Evolutionary conservation across 2,329 filamentous ascomycete species (phyloP).

Genomic region (Aulographum hederae): DNA sequence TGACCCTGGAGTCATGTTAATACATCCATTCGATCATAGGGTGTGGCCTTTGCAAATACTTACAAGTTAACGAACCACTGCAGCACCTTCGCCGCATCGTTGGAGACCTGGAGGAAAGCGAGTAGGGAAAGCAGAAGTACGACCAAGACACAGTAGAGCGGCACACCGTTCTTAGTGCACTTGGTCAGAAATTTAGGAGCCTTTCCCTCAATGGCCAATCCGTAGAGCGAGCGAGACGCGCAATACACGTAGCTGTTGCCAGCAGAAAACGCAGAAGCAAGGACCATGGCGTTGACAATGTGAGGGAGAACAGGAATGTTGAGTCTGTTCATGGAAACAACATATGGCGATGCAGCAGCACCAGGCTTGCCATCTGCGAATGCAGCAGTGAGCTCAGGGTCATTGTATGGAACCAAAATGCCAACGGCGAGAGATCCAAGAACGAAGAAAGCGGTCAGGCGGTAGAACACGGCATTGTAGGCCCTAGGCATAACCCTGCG

Average conservation of each 20-base stretch:
- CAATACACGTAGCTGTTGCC: slow-evolving; percentile 37
- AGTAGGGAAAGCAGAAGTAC: slow-evolving; percentile 52
- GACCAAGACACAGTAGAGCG: slow-evolving; percentile 51
- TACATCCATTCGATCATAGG: too few relatives aligned
- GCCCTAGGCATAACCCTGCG: slow-evolving; percentile 52
- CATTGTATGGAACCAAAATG: slow-evolving; percentile 52
- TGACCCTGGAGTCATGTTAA: slow-evolving; percentile 4
- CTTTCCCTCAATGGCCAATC: slow-evolving; percentile 32
- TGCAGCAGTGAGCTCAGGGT: slow-evolving; percentile 40
- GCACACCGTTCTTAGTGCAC: slow-evolving; percentile 45
- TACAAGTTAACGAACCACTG: slow-evolving; percentile 54
- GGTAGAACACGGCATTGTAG: slow-evolving; percentile 64
- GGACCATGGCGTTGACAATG: slow-evolving; percentile 55
- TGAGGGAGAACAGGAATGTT: slow-evolving; percentile 45
- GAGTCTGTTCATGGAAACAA: slow-evolving; percentile 50
- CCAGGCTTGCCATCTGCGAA: slow-evolving; percentile 41
- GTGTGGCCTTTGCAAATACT: too few relatives aligned
- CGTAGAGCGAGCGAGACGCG: slow-evolving; percentile 33
- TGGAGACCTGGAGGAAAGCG: slow-evolving; percentile 55
- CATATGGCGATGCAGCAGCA: slow-evolving; percentile 50
- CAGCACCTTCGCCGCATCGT: slow-evolving; percentile 46
- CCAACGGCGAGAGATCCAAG: slow-evolving; percentile 56
- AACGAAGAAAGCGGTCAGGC: slow-evolving; percentile 58
- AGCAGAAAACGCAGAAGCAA: slow-evolving; percentile 50
- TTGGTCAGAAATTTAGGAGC: slow-evolving; percentile 37